Conservation (phyloP, 2,329 filamentous ascomycete genomes). For the Paraphoma chrysanthemicola region DNA sequence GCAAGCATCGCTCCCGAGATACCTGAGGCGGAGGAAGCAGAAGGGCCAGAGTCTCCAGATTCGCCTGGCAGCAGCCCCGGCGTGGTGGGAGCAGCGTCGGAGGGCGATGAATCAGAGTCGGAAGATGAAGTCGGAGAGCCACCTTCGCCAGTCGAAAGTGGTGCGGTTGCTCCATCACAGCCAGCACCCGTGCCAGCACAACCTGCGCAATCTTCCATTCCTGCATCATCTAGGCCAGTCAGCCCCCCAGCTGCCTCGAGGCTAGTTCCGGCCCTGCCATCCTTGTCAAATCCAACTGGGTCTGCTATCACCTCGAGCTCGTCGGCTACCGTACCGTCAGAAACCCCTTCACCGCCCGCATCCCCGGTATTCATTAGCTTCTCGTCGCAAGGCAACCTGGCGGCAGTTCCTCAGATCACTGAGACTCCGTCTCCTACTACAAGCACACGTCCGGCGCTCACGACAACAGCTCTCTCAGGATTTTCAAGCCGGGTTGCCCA, state of each 20-base stretch:
- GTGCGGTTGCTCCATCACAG: background rate
- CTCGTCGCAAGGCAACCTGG: conserved; percentile 16
- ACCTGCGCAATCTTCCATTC: conserved; percentile 1
- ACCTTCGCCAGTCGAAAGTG: conserved; percentile 13
- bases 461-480: background rate
- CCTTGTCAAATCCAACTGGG: background rate
- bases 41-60: conserved; percentile 31
- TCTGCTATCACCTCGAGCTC: background rate
- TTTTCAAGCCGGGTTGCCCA: background rate
- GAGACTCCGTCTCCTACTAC: conserved; percentile 1
- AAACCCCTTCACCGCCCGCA: background rate
- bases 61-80: conserved; percentile 28
- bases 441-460: background rate
- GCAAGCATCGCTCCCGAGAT: conserved; percentile 11
- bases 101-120: conserved; percentile 16
- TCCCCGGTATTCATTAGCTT: conserved; percentile 9
- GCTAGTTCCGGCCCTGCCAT: background rate
- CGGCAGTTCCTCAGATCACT: conserved; percentile 15
- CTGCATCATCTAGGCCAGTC: background rate
- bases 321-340: background rate
- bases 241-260: background rate
- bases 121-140: conserved; percentile 23
- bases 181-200: conserved; percentile 1
- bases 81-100: conserved; percentile 8
- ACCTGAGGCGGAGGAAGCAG: conserved; percentile 12